phyloP scores from a whole-genome alignment of 352 stramenopile genomes.

The Pythium brachiatum region DNA sequence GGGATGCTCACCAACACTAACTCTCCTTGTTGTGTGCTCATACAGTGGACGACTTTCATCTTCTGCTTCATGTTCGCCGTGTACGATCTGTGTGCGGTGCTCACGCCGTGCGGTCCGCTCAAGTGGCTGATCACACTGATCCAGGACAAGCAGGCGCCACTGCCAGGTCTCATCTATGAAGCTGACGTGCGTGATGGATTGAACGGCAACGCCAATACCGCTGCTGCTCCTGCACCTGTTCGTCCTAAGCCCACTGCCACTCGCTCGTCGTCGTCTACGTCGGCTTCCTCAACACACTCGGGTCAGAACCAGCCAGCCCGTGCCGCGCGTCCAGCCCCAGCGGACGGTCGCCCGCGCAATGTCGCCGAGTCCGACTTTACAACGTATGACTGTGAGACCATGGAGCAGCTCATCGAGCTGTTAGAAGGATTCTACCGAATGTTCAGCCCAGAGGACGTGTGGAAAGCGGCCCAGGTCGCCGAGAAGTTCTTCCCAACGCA shows the following conservation, averaged over 20 bases:
- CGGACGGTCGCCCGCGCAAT: conserved; percentile 52
- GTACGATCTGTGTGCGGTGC: conserved; percentile 98
- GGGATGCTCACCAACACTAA: no score
- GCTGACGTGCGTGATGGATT: conserved; percentile 83
- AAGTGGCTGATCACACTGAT: conserved; percentile 92
- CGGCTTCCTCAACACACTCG: conserved; percentile 11
- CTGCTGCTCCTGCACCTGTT: conserved; percentile 1
- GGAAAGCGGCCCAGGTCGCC: conserved; percentile 75
- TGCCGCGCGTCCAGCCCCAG: conserved; percentile 28
- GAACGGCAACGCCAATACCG: background rate
- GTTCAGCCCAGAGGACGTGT: conserved; percentile 78
- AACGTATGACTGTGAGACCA: conserved; percentile 74
- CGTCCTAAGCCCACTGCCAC: background rate
- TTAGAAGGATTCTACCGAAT: conserved; percentile 68
- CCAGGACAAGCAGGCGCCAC: conserved; percentile 84
- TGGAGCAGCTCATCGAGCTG: conserved; percentile 66
- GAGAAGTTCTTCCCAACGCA: conserved; percentile 82
- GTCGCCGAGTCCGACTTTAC: conserved; percentile 74
- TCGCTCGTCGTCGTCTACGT: conserved; percentile 14
- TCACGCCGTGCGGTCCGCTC: conserved; percentile 96
- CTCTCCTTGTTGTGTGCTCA: background rate
- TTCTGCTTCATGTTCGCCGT: conserved; percentile 95
- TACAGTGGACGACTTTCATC: conserved; percentile 86
- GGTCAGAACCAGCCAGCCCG: background rate
- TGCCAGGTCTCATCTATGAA: conserved; percentile 97